phyloP scores from a whole-genome alignment of 2,329 filamentous ascomycete genomes.

The Fusarium solani-melongenae region DNA sequence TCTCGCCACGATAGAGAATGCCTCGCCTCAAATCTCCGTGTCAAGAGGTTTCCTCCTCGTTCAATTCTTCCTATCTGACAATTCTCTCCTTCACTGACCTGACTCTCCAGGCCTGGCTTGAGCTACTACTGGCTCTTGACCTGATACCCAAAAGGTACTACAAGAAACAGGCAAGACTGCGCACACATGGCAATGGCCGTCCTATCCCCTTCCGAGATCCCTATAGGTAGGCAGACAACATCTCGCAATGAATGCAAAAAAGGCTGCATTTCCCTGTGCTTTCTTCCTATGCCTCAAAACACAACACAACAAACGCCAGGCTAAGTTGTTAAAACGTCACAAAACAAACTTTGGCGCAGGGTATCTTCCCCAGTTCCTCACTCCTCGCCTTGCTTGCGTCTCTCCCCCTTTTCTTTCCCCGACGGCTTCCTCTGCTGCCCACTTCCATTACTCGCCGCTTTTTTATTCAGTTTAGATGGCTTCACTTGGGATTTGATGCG shows the following conservation, averaged over 20 bases:
- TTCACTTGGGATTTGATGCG: conserved; percentile 56
- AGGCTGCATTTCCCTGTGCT: conserved; percentile 31
- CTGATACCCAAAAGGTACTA: not conserved
- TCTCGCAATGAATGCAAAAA: conserved; percentile 27
- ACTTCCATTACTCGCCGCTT: conserved; percentile 34
- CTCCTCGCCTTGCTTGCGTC: conserved; percentile 21
- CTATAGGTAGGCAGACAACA: conserved; percentile 11
- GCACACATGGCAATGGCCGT: not conserved
- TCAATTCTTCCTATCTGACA: conserved; percentile 8
- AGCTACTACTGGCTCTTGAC: not conserved
- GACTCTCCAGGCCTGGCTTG: conserved; percentile 1
- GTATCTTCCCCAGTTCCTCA: conserved; percentile 43
- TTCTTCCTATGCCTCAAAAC: conserved; percentile 36
- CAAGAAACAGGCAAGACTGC: not conserved
- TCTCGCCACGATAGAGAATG: conserved; percentile 13
- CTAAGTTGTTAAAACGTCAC: conserved; percentile 45
- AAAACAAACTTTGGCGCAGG: conserved; percentile 45
- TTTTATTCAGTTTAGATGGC: conserved; percentile 5
- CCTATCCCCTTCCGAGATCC: not conserved
- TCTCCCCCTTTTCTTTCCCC: not conserved
- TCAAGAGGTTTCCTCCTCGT: conserved; percentile 11
- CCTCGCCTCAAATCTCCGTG: not conserved
- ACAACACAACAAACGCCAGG: conserved; percentile 47
- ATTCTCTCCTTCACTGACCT: not conserved
- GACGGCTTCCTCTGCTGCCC: not conserved